Percentiles rank a stretch among this genome's conserved stretches.
These are phyloP conservation scores for Fusarium anthophilum DNA, from an alignment of 2,329 filamentous ascomycete genomes.

Conservation along the genomic window DNA sequence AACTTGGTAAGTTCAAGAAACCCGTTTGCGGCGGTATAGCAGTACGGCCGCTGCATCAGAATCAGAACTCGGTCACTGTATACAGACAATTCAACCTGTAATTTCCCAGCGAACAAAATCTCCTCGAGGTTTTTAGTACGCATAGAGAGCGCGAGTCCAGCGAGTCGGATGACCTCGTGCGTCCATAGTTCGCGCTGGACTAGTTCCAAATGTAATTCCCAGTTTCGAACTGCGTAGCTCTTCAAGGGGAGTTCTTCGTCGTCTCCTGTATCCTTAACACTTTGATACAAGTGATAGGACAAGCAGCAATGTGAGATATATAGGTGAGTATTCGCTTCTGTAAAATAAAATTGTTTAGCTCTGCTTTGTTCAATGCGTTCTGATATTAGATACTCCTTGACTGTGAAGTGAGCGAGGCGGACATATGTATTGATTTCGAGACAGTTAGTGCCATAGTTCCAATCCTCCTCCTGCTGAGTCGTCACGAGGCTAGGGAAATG, in stretches of 20 bases:
- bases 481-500: background rate
- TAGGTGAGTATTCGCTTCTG: rapidly evolving
- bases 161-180: rapidly evolving
- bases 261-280: rapidly evolving
- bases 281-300: background rate
- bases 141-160: background rate
- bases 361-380: background rate
- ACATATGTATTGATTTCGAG: rapidly evolving
- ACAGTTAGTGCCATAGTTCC: background rate
- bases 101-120: too few species aligned
- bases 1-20: rapidly evolving
- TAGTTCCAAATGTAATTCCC: rapidly evolving
- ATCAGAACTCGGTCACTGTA: rapidly evolving
- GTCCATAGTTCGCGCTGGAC: background rate
- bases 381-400: background rate
- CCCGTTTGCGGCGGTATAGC: rapidly evolving
- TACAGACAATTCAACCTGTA: too few species aligned
- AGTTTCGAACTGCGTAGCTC: rapidly evolving
- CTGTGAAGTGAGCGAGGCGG: background rate
- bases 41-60: background rate
- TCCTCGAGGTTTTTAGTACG: rapidly evolving
- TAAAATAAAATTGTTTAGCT: rapidly evolving
- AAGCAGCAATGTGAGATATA: rapidly evolving
- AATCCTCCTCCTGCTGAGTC: rapidly evolving
- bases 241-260: rapidly evolving